Evolutionary conservation across 202 grass and related monocot species (phyloP), one percentile per base, ranked within the genome.

Genomic region (Elaeis oleifera): DNA sequence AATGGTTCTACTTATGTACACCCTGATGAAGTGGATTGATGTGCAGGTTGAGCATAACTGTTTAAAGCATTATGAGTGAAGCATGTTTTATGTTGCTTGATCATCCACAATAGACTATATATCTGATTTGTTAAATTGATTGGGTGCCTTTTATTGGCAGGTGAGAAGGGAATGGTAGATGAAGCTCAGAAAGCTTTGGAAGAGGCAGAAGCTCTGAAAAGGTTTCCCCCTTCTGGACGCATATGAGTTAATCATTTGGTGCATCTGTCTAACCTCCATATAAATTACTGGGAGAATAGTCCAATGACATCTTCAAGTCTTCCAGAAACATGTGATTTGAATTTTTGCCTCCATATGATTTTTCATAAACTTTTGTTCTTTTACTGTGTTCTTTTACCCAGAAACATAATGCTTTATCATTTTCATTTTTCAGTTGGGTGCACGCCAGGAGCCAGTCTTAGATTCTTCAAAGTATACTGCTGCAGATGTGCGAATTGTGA

Each of bases 191-290:
- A 73, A 55, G 70, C 70, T 73, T 59, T 73, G 11, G 70, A 73
- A 73, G 70, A 73, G 51, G 70, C 70, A n/a, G 70, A 73, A 54
- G 70, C 70, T 56, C 59, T 73, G 5, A 73, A 73, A 73, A 73
- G 63, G 70, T 16, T 70, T 2, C n/a, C 15, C 59, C 5, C 9
- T 39, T 73, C 51, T 63, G 49, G 48, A 23, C 13, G 14, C 4
- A 16, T 1, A 50, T 1, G 32, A 6, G 21, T 17, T 22, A 19
- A 23, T 50, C 1, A 50, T 63, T 36, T 23, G n/a, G 1, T 44
- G 8, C 9, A 44, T 66, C 52, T 26, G 4, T 28, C 52, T 53
- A 17, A 24, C 9, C 16, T 5, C 9, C 0, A 2, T 23, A 27
- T 51, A 23, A n/a, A 28, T 61, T 32, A 4, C 58, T 6, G 2